phyloP scores from a whole-genome alignment of 768 basidiomycete species.

The Termitomyces sp. region DNA sequence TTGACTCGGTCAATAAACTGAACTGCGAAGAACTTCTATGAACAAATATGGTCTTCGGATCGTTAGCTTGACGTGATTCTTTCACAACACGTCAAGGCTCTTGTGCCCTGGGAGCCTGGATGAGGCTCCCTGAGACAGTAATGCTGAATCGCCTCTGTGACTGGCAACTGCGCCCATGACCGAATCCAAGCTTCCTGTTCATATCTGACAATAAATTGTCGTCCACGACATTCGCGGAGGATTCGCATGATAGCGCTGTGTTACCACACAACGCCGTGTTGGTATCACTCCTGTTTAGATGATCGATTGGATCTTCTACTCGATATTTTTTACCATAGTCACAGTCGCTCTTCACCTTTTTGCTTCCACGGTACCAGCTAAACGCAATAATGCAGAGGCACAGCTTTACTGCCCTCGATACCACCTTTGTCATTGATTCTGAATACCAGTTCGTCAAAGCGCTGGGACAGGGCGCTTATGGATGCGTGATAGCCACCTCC shows the following conservation, averaged over 20 bases:
- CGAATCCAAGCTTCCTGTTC: neutral
- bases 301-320: constrained; percentile 1
- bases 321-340: neutral
- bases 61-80: neutral
- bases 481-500: constrained; percentile 83
- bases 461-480: constrained; percentile 93
- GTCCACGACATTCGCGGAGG: constrained; percentile 3
- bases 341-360: neutral
- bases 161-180: neutral
- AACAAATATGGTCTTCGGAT: neutral
- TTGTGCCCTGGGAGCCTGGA: neutral
- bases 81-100: neutral
- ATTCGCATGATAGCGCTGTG: neutral
- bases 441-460: constrained; percentile 96
- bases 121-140: neutral
- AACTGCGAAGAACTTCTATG: neutral
- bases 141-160: neutral
- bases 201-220: neutral
- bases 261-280: neutral
- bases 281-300: constrained; percentile 2
- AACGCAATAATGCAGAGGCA: constrained; percentile 55
- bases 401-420: constrained; percentile 77
- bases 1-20: neutral
- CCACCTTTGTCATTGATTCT: constrained; percentile 81
- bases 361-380: neutral